phyloP scores from a whole-genome alignment of 2,329 filamentous ascomycete species.

The Metarhizium rileyi region DNA sequence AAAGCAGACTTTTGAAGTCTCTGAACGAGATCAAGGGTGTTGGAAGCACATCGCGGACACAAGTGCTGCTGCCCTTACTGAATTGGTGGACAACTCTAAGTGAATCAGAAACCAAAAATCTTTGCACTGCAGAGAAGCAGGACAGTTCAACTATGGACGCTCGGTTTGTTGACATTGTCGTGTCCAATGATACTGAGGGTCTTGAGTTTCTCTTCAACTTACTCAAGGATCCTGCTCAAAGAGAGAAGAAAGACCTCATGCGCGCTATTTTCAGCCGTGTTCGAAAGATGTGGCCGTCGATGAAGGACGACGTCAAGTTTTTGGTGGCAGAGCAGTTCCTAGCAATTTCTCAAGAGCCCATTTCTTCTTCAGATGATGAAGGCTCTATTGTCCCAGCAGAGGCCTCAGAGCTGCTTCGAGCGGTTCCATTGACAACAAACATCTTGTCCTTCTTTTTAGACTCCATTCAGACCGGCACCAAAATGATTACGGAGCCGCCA shows the following conservation, averaged over 20 bases:
- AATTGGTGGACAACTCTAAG: constrained; percentile 55
- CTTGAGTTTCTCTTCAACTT: constrained; percentile 42
- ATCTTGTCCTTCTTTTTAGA: constrained; percentile 65
- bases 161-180: constrained; percentile 40
- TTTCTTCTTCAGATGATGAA: constrained; percentile 20
- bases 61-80: constrained; percentile 66
- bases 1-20: constrained; percentile 60
- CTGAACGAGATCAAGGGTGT: constrained; percentile 66
- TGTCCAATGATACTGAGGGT: constrained; percentile 42
- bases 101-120: constrained; percentile 37
- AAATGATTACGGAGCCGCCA: constrained; percentile 61
- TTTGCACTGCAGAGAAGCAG: constrained; percentile 29
- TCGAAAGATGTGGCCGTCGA: constrained; percentile 59
- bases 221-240: constrained; percentile 30
- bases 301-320: constrained; percentile 55
- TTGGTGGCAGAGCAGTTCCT: constrained; percentile 54
- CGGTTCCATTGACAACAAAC: constrained; percentile 61
- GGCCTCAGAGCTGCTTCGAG: constrained; percentile 63
- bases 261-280: constrained; percentile 59
- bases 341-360: constrained; percentile 43
- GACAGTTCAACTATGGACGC: constrained; percentile 33
- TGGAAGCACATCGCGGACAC: constrained; percentile 57
- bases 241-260: constrained; percentile 42
- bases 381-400: constrained; percentile 38
- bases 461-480: constrained; percentile 61